These are phyloP conservation scores for Tilletia indica DNA, from an alignment of 1,284 basidiomycete genomes.

Conservation along the genomic window DNA sequence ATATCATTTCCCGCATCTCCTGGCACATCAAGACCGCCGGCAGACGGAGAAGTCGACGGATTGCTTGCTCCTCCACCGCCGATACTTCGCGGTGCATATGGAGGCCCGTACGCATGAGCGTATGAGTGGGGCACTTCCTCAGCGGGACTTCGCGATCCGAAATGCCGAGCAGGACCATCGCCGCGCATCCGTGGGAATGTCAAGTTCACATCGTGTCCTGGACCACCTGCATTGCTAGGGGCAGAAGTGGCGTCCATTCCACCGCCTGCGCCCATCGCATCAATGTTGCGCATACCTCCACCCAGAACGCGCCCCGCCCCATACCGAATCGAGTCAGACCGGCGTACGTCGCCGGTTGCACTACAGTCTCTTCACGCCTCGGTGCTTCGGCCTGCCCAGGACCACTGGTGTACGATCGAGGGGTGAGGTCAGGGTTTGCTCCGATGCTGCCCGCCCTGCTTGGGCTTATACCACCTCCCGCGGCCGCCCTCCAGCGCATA, in stretches of 20 bases:
- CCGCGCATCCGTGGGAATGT: neutral
- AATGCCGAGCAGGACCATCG: neutral
- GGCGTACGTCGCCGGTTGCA: neutral
- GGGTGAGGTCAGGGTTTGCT: too few species aligned
- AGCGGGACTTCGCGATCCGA: neutral
- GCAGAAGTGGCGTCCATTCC: neutral
- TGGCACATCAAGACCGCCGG: neutral
- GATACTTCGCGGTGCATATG: neutral
- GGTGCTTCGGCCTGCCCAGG: neutral
- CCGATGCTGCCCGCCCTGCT: too few species aligned
- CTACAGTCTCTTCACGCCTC: neutral
- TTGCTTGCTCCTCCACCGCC: neutral
- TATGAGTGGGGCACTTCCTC: neutral
- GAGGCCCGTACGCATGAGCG: neutral
- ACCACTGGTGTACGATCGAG: too few species aligned
- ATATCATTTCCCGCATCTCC: neutral
- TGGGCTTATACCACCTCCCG: too few species aligned
- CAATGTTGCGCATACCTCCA: conserved; percentile 5
- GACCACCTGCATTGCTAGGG: neutral
- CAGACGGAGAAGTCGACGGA: neutral
- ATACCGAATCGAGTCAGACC: neutral
- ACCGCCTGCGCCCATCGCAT: neutral
- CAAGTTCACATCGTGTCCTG: neutral
- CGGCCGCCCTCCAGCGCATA: too few species aligned
- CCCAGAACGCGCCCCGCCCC: conserved; percentile 2